phyloP scores from a whole-genome alignment of 495 filamentous ascomycete species.

The Talaromyces wortmannii region DNA sequence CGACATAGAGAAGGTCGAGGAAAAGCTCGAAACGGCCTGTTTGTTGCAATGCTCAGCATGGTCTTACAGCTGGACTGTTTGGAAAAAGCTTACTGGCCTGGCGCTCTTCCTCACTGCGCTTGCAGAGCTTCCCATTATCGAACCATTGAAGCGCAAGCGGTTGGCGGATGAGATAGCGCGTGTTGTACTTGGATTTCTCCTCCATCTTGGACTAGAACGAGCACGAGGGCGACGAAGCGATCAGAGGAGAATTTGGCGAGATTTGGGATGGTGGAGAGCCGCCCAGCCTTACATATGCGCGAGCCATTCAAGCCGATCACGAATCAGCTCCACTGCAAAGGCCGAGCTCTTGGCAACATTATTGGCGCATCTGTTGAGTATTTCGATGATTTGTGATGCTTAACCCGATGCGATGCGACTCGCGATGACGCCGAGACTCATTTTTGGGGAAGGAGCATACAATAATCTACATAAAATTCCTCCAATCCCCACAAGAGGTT shows the following conservation, averaged over 20 bases:
- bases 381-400: too few relatives aligned
- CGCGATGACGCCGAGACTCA: too few relatives aligned
- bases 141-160: slow-evolving; percentile 36
- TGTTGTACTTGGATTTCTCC: slow-evolving; percentile 9
- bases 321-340: neutral
- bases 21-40: slow-evolving; percentile 41
- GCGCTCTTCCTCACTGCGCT: slow-evolving; percentile 27
- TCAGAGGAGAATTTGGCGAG: neutral
- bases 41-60: neutral
- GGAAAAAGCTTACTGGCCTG: slow-evolving; percentile 18
- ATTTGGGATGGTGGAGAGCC: neutral
- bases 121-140: slow-evolving; percentile 22
- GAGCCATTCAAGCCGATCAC: neutral
- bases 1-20: slow-evolving; percentile 41
- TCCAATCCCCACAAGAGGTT: too few relatives aligned
- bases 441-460: too few relatives aligned
- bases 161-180: slow-evolving; percentile 26
- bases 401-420: too few relatives aligned
- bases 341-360: too few relatives aligned
- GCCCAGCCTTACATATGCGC: neutral
- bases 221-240: neutral
- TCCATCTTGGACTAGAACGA: neutral
- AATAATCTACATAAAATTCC: too few relatives aligned
- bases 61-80: neutral
- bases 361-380: too few relatives aligned